A percentile compares a stretch with the other conserved stretches of the same genome.
Conservation (phyloP, 2,329 filamentous ascomycete genomes). For the Epichloe sylvatica region DNA sequence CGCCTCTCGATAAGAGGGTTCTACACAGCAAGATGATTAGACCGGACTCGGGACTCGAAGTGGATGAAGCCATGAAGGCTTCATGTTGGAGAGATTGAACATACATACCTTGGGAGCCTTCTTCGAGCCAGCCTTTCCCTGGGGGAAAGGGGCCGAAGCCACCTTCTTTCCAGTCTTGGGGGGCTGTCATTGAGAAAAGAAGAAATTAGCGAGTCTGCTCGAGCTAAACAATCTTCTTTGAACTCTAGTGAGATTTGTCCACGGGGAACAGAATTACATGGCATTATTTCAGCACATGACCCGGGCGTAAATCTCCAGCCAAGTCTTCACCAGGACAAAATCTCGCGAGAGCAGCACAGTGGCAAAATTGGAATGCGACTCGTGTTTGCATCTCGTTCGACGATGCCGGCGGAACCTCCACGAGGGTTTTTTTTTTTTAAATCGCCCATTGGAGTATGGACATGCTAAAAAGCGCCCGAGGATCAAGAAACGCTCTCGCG, state of each 20-base stretch:
- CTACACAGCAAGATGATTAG: conserved; percentile 30
- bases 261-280: conserved; percentile 22
- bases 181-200: conserved; percentile 99
- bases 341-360: neutral
- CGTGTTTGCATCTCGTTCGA: conserved; percentile 6
- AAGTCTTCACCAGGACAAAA: conserved; percentile 39
- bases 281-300: conserved; percentile 38
- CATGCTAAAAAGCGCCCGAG: conserved; percentile 10
- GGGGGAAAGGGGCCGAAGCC: conserved; percentile 90
- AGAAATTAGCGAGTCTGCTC: conserved; percentile 82
- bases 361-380: neutral
- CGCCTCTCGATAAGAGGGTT: conserved; percentile 99
- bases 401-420: conserved; percentile 21
- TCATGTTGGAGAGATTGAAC: neutral
- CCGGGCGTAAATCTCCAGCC: conserved; percentile 43
- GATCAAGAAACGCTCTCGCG: conserved; percentile 21
- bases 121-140: conserved; percentile 82
- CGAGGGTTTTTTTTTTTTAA: conserved; percentile 9
- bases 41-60: neutral
- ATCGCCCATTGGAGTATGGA: neutral
- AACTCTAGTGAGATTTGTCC: conserved; percentile 69
- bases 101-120: conserved; percentile 86
- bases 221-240: conserved; percentile 67
- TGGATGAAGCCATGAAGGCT: neutral
- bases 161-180: conserved; percentile 97